These are phyloP conservation scores for Suhomyces guaymorum DNA, from an alignment of 1,139 yeast genomes.

Conservation along the genomic window DNA sequence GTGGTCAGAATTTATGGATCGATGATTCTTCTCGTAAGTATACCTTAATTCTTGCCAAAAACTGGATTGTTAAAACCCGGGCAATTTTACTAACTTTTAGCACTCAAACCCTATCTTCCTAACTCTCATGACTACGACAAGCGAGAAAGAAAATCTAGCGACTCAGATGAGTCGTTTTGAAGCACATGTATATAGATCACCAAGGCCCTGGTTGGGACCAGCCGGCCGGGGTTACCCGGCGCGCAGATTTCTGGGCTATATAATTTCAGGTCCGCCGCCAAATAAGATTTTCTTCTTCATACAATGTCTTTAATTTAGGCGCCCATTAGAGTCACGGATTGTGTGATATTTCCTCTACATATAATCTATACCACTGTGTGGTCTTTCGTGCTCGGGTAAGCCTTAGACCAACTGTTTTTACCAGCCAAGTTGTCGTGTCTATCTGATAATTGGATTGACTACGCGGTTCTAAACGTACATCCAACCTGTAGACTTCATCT, in stretches of 20 bases:
- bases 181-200: slow-evolving; percentile 1
- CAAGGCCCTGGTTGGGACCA: background rate
- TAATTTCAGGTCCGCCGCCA: too few relatives aligned
- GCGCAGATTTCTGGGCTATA: slow-evolving; percentile 6
- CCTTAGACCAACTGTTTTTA: slow-evolving; percentile 70
- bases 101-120: slow-evolving; percentile 53
- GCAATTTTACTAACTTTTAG: slow-evolving; percentile 24
- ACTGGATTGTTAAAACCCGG: background rate
- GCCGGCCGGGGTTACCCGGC: slow-evolving; percentile 33
- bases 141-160: slow-evolving; percentile 16
- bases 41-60: background rate
- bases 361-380: slow-evolving; percentile 49
- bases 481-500: too few relatives aligned
- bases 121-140: slow-evolving; percentile 60
- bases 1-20: slow-evolving; percentile 59
- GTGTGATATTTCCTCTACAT: slow-evolving; percentile 50
- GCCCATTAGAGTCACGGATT: slow-evolving; percentile 93
- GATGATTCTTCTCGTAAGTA: slow-evolving; percentile 47
- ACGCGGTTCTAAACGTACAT: slow-evolving; percentile 76
- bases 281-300: slow-evolving; percentile 38
- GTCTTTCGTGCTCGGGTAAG: slow-evolving; percentile 87
- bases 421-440: slow-evolving; percentile 65
- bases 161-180: background rate
- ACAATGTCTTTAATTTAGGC: slow-evolving; percentile 82
- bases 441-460: slow-evolving; percentile 45